Evolutionary conservation across 2,329 filamentous ascomycete genomes (phyloP), one percentile per base, ranked within the genome.

Genomic region (Didymosphaeria variabile): DNA sequence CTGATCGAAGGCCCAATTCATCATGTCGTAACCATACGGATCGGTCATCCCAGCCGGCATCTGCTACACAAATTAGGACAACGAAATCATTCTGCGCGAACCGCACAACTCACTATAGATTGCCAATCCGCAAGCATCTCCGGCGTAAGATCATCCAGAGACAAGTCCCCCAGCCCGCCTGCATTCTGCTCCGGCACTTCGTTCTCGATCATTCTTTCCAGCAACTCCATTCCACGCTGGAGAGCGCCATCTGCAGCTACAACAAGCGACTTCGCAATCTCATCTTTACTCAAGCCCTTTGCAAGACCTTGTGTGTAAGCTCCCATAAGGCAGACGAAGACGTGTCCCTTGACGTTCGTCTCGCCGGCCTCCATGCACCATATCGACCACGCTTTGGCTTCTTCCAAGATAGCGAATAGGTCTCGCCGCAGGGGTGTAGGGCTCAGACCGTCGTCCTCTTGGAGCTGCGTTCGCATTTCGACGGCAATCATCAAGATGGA

Each of bases 341-440:
- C 51, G 49, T 73, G 71, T 8, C 71, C 73, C 34, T 76, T 76
- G 17, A 72, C 61, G 47, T 72, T 71, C 1, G 70, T 73, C 51
- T 76, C 73, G 13, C 74, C 74, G 19, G 68, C 72, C 54, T 70
- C 63, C 7, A 75, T 67, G 45, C 63, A 66, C 13, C 56, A 57
- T 9, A 72, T 36, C 29, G 63, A 63, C 65, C 69, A 70, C 17
- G 51, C 49, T 19, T 67, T 60, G n/a, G 65, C 67, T n/a, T 72
- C 67, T n/a, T 68, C 57, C 7, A 70, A 29, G 1, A 72, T 61
- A 8, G 55, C 47, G 9, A 68, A 52, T 17, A 75, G 59, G 46
- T 72, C 69, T 15, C 63, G 61, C 17, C 65, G 62, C 23, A 66
- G 46, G 12, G 63, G 67, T 31, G 70, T 54, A 4, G 64, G 62